Conservation (phyloP, 257 asterid species). For the Solanum chiquidenum region DNA sequence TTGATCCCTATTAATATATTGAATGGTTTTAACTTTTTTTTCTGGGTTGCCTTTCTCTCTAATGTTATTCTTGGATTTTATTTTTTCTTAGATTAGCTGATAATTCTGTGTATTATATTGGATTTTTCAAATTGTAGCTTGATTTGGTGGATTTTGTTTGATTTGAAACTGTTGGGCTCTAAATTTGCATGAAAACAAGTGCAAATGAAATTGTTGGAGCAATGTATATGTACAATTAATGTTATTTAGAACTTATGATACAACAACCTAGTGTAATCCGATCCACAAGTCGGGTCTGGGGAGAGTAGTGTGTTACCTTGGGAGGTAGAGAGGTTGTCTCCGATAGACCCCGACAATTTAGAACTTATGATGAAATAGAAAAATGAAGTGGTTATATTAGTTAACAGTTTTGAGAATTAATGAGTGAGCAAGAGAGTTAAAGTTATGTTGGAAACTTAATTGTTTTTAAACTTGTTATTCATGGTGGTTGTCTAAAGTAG, state of each 20-base stretch:
- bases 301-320: background rate
- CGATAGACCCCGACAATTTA: background rate
- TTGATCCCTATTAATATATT: background rate
- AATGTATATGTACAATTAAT: background rate
- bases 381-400: background rate
- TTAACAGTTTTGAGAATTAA: background rate
- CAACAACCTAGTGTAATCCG: background rate
- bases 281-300: background rate
- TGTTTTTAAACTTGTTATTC: background rate
- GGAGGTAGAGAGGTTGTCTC: background rate
- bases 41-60: background rate
- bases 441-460: background rate
- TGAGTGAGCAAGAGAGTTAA: background rate
- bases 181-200: background rate
- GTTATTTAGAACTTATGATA: background rate
- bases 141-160: background rate
- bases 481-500: background rate
- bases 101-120: background rate
- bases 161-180: background rate
- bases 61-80: background rate
- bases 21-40: background rate
- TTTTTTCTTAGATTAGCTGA: background rate
- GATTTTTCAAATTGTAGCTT: background rate
- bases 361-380: background rate
- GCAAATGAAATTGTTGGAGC: background rate